phyloP scores from a whole-genome alignment of 495 filamentous ascomycete species.

The Haplographium delicatum region DNA sequence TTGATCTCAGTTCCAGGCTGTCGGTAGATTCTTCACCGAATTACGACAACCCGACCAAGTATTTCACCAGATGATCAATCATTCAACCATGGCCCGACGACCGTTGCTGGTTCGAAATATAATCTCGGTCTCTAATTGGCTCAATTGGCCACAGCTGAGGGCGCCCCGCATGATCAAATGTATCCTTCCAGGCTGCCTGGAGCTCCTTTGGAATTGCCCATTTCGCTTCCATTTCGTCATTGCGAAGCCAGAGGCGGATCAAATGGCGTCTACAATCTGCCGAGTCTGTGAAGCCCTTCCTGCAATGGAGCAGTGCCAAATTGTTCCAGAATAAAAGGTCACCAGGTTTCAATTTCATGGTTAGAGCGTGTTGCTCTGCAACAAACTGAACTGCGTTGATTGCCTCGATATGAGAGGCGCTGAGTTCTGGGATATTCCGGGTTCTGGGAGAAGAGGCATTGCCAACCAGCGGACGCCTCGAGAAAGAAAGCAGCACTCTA shows the following conservation, averaged over 20 bases:
- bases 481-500: slow-evolving; percentile 9
- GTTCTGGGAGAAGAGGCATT: slow-evolving; percentile 30
- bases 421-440: slow-evolving; percentile 47
- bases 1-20: neutral
- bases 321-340: slow-evolving; percentile 78
- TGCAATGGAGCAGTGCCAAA: slow-evolving; percentile 61
- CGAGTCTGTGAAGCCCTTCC: slow-evolving; percentile 53
- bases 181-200: slow-evolving; percentile 5
- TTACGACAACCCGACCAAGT: neutral
- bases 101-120: slow-evolving; percentile 15
- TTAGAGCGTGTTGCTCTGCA: slow-evolving; percentile 50
- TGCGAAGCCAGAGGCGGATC: slow-evolving; percentile 37
- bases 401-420: slow-evolving; percentile 53
- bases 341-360: slow-evolving; percentile 51
- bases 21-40: neutral
- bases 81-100: slow-evolving; percentile 10
- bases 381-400: slow-evolving; percentile 58
- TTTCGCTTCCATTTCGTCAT: slow-evolving; percentile 25
- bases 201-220: slow-evolving; percentile 31
- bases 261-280: slow-evolving; percentile 30
- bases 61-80: neutral
- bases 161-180: slow-evolving; percentile 6
- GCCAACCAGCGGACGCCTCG: slow-evolving; percentile 8
- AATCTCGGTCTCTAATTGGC: slow-evolving; percentile 9
- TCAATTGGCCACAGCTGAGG: slow-evolving; percentile 14